Conservation (phyloP, 768 basidiomycete species). For the Lactarius akahatsu region DNA sequence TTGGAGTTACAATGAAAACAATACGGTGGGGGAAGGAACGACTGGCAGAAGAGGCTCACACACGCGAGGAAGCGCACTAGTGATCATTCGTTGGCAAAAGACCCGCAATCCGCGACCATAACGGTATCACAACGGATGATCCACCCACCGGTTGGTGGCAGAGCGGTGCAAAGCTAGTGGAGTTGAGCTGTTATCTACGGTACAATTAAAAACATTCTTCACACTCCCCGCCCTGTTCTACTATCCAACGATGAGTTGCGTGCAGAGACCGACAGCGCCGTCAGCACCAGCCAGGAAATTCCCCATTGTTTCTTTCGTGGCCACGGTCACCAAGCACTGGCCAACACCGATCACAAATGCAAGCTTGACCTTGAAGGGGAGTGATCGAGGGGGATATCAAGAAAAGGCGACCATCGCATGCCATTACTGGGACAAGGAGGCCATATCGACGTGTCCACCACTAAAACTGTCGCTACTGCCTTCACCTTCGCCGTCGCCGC, state of each 20-base stretch:
- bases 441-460: neutral
- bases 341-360: constrained; percentile 45
- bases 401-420: constrained; percentile 22
- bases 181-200: constrained; percentile 17
- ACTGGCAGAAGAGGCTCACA: constrained; percentile 32
- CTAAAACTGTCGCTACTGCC: constrained; percentile 31
- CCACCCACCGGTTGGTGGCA: constrained; percentile 12
- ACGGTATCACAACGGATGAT: constrained; percentile 7
- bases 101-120: constrained; percentile 12
- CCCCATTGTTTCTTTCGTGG: constrained; percentile 17
- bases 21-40: constrained; percentile 35
- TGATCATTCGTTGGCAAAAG: constrained; percentile 24
- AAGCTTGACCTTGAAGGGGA: constrained; percentile 54
- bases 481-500: constrained; percentile 29
- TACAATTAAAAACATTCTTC: constrained; percentile 4
- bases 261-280: neutral
- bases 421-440: constrained; percentile 30
- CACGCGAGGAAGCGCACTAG: constrained; percentile 32
- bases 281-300: neutral
- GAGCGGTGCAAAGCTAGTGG: neutral
- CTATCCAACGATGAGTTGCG: constrained; percentile 5
- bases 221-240: constrained; percentile 6
- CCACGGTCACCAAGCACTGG: constrained; percentile 70
- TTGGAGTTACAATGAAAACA: constrained; percentile 54
- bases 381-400: constrained; percentile 32